Conservation (phyloP, 225 moss, liverwort and hornwort species). For the Climacium dendroides region DNA sequence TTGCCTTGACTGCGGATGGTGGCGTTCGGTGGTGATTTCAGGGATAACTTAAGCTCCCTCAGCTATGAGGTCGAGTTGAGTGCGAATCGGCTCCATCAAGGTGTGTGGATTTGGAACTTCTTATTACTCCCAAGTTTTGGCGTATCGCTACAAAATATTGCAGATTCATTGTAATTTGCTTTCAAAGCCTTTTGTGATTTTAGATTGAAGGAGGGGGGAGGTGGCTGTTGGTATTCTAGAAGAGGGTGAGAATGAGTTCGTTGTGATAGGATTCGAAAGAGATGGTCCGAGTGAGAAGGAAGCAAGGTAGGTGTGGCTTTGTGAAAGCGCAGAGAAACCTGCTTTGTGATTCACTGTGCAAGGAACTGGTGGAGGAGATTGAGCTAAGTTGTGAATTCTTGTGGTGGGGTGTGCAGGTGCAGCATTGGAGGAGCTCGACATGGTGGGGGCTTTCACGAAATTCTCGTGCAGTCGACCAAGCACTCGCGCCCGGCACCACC, state of each 20-base stretch:
- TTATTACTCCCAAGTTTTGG: neutral
- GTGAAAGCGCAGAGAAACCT: neutral
- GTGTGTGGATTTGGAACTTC: neutral
- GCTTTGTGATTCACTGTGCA: neutral
- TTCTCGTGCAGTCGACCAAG: slow-evolving; percentile 16
- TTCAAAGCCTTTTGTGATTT: neutral
- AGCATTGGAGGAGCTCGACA: neutral
- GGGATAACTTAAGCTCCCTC: neutral
- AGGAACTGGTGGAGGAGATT: neutral
- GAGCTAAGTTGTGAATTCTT: neutral
- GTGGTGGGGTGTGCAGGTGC: neutral
- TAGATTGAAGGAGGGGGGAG: neutral
- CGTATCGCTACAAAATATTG: neutral
- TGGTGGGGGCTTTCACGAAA: slow-evolving; percentile 32
- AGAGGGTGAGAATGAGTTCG: neutral
- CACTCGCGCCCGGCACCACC: neutral
- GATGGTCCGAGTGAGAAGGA: neutral
- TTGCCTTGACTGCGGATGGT: neutral
- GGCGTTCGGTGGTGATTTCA: neutral
- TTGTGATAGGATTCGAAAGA: neutral
- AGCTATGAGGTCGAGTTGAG: neutral
- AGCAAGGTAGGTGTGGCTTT: neutral
- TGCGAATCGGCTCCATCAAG: neutral
- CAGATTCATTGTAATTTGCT: neutral
- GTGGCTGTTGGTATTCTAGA: neutral